Conservation (phyloP, 2,329 filamentous ascomycete species). For the Phoma sp. region DNA sequence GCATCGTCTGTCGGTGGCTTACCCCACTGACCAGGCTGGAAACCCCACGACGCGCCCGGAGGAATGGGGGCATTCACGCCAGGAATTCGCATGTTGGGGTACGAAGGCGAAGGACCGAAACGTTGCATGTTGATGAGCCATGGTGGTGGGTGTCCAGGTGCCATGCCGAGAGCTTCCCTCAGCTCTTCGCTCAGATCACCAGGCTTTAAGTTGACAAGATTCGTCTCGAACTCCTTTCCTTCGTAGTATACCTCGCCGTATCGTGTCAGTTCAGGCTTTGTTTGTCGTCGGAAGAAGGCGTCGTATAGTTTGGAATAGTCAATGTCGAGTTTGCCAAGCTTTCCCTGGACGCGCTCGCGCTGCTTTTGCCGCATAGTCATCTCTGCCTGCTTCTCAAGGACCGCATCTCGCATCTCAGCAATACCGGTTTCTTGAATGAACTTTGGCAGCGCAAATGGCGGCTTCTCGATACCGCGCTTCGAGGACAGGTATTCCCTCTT, state of each 20-base stretch:
- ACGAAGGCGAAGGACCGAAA: constrained; percentile 90
- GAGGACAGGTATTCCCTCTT: constrained; percentile 98
- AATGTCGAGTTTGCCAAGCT: constrained; percentile 97
- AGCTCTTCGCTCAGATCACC: constrained; percentile 89
- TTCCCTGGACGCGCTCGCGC: constrained; percentile 89
- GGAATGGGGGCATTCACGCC: constrained; percentile 94
- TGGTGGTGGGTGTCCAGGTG: constrained; percentile 88
- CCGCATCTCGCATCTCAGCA: constrained; percentile 95
- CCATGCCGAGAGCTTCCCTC: constrained; percentile 92
- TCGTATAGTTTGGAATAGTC: constrained; percentile 99
- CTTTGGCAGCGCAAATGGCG: constrained; percentile 88
- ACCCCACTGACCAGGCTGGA: constrained; percentile 92
- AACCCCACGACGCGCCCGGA: constrained; percentile 89
- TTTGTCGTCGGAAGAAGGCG: constrained; percentile 97
- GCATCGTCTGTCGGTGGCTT: constrained; percentile 95
- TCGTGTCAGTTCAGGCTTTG: constrained; percentile 89
- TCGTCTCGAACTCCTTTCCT: constrained; percentile 97
- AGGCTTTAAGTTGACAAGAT: constrained; percentile 86
- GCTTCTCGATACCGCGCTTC: constrained; percentile 95
- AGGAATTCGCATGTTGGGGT: constrained; percentile 92
- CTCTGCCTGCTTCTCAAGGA: constrained; percentile 93
- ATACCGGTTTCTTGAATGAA: constrained; percentile 99
- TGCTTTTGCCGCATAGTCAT: constrained; percentile 94
- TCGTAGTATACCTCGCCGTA: constrained; percentile 99
- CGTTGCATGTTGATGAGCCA: constrained; percentile 98